Base-by-base conservation (phyloP, 1,139 yeast genomes). In the Debaryomycetaceae sp. region DNA sequence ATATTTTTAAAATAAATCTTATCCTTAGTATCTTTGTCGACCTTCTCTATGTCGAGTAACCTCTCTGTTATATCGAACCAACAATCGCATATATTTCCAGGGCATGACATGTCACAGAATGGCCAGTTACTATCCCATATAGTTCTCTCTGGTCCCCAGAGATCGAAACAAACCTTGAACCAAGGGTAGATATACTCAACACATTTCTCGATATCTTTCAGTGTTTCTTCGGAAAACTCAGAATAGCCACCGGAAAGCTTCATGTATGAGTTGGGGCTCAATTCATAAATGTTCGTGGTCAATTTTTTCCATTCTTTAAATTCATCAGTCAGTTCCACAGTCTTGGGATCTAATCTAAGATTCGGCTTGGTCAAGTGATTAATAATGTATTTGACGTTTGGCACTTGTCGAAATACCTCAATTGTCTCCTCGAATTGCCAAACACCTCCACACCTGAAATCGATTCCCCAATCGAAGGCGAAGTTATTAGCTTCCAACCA, bases 71-170 rank as follows among this genome's bases (percentile, higher is more conserved):
- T 42, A 17, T 40, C 41, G 13, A 43, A 47, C 62, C 61, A 58
- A 13, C 41, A 50, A 3, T 35, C 6, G 5, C 44, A 49, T n/a
- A 56, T 45, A 13, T 42, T 31, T 5, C 36, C 37, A 0, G 54
- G 56, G 4, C 55, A 57, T 5, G n/a, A 6, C 13, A 58, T 39
- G 11, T 59, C 62, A 45, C 72, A 67, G 4, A 70, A 72, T 0
- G 77, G 77, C 75, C 75, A 72, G 50, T 72, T 74, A 47, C 74
- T 68, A 5, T 73, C 76, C 69, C 71, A 72, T 6, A 72, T 57
- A 4, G 66, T 53, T 6, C 59, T 48, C 1, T 62, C 57, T 1
- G 52, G 44, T 1, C 72, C 74, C 62, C 68, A 69, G 11, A 54
- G 43, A 1, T 59, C 61, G 40, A 54, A 47, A 39, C 59, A 47